Percentiles rank a stretch among this genome's conserved stretches.
phyloP scores from a whole-genome alignment of 2,329 filamentous ascomycete genomes.

The Curvularia lunata region DNA sequence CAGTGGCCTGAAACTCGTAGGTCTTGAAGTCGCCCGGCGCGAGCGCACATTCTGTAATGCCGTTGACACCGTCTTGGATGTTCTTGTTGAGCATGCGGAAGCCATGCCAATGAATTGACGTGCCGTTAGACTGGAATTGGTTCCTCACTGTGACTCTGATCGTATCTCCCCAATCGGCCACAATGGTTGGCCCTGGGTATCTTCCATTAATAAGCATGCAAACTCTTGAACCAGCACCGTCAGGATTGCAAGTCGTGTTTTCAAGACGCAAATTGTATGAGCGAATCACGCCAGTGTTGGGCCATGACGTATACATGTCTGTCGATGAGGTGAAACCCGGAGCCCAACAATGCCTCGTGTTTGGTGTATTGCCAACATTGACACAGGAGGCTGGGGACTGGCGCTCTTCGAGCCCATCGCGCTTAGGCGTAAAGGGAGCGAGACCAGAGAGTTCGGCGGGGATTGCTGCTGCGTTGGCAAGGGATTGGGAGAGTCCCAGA shows the following conservation, averaged over 20 bases:
- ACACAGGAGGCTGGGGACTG: conserved; percentile 20
- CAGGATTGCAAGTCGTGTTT: conserved; percentile 52
- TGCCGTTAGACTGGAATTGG: conserved; percentile 61
- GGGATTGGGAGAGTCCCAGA: conserved; percentile 24
- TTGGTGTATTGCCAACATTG: conserved; percentile 46
- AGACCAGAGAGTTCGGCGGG: conserved; percentile 23
- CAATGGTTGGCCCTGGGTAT: conserved; percentile 67
- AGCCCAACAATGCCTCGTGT: conserved; percentile 50
- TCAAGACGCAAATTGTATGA: conserved; percentile 48
- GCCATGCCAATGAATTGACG: conserved; percentile 69
- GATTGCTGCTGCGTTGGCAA: conserved; percentile 27
- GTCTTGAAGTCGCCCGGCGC: conserved; percentile 57
- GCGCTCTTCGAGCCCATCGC: conserved; percentile 23
- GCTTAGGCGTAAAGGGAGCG: conserved; percentile 14
- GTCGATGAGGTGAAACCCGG: conserved; percentile 49
- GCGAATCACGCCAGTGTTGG: conserved; percentile 44
- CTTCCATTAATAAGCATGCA: conserved; percentile 54
- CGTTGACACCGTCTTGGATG: conserved; percentile 61
- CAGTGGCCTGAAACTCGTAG: conserved; percentile 39
- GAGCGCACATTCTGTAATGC: conserved; percentile 51
- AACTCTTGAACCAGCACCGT: conserved; percentile 46
- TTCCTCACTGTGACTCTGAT: conserved; percentile 60
- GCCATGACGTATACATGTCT: conserved; percentile 51
- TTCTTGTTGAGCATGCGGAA: conserved; percentile 63
- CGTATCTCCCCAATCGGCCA: conserved; percentile 55